A percentile compares a stretch with the other conserved stretches of the same genome.
Evolutionary conservation across 2,329 filamentous ascomycete genomes (phyloP).

Genomic region (Cordyceps farinosa): DNA sequence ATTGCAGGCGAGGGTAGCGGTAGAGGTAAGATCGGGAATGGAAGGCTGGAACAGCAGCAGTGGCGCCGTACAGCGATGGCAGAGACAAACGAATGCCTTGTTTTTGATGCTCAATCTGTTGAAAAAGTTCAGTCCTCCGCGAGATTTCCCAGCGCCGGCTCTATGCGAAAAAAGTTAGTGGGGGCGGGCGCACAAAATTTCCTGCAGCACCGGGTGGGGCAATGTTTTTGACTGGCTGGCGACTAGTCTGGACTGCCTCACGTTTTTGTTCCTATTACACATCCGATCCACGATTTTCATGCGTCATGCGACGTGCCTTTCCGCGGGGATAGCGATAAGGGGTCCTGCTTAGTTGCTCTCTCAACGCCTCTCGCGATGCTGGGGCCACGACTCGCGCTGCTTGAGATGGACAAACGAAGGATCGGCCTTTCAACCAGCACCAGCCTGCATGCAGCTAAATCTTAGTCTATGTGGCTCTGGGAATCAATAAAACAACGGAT

Average conservation of each 20-base stretch:
- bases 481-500: not conserved
- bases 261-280: not conserved
- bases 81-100: slow-evolving; percentile 7
- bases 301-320: not conserved
- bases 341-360: not conserved
- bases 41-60: slow-evolving; percentile 12
- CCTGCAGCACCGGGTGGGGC: slow-evolving; percentile 1
- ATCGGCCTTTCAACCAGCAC: not conserved
- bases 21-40: not conserved
- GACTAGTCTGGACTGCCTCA: not conserved
- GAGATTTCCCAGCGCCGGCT: slow-evolving; percentile 3
- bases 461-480: not conserved
- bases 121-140: not conserved
- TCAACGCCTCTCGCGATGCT: not conserved
- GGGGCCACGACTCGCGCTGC: not conserved
- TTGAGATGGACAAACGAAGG: not conserved
- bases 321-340: not conserved
- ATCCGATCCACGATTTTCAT: not conserved
- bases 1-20: not conserved
- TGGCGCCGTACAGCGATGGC: slow-evolving; percentile 7
- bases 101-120: slow-evolving; percentile 2
- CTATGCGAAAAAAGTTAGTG: slow-evolving; percentile 8
- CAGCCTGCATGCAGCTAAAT: not conserved
- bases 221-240: not conserved
- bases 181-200: slow-evolving; percentile 7